Evolutionary conservation across 805 yeast genomes (phyloP).

Genomic region (Yamadazyma nakazawae): DNA sequence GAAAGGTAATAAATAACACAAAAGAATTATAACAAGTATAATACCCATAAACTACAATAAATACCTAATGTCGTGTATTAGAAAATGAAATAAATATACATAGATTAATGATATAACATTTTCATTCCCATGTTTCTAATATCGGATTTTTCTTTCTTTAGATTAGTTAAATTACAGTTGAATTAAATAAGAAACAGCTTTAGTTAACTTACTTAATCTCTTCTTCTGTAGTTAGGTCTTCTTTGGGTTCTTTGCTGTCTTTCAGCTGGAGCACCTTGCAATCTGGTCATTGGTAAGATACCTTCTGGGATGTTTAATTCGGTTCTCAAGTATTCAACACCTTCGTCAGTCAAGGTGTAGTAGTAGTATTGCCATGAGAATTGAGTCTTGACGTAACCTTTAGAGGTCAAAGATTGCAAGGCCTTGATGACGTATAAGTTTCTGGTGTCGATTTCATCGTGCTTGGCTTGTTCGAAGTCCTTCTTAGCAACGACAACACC

Average conservation of each 20-base stretch:
- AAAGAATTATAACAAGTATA: background rate
- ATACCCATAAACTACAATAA: background rate
- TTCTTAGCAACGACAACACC: slow-evolving; percentile 99
- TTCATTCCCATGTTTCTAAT: slow-evolving; percentile 6
- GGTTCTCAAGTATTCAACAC: slow-evolving; percentile 97
- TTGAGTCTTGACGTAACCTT: slow-evolving; percentile 99
- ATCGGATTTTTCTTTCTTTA: slow-evolving; percentile 1
- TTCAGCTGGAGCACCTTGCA: slow-evolving; percentile 89
- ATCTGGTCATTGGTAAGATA: slow-evolving; percentile 97
- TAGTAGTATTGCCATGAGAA: slow-evolving; percentile 99
- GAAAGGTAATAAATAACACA: too few species aligned
- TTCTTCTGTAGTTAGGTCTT: slow-evolving; percentile 61
- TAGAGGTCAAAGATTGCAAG: slow-evolving; percentile 97
- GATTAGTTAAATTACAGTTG: slow-evolving; percentile 8
- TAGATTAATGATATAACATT: slow-evolving; percentile 3
- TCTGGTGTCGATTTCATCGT: slow-evolving; percentile 97
- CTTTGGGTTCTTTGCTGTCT: slow-evolving; percentile 51
- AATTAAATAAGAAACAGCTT: slow-evolving; percentile 2
- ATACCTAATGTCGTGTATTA: slow-evolving; percentile 16
- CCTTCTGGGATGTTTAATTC: slow-evolving; percentile 98
- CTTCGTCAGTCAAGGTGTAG: slow-evolving; percentile 99
- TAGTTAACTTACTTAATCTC: slow-evolving; percentile 33
- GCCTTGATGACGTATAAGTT: slow-evolving; percentile 98
- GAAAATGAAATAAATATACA: slow-evolving; percentile 17
- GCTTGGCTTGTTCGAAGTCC: slow-evolving; percentile 96